Evolutionary conservation across 345 rosid species (phyloP).

Genomic region (Erysimum cheiranthoides): DNA sequence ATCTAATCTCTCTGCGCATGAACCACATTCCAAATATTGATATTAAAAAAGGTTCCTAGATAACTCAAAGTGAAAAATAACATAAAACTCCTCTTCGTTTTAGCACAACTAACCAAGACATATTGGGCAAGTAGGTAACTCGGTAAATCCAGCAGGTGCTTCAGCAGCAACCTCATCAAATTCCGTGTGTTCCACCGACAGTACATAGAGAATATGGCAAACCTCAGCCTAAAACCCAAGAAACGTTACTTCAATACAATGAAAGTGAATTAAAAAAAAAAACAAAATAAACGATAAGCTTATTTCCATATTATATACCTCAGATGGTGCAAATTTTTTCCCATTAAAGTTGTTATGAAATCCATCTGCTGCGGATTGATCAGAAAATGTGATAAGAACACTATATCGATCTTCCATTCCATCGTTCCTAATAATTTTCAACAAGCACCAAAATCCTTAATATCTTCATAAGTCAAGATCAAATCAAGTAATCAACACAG

Average conservation of each 20-base stretch:
- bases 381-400: slow-evolving; percentile 64
- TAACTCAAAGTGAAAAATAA: neutral
- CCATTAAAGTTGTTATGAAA: slow-evolving; percentile 70
- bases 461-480: neutral
- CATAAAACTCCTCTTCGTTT: neutral
- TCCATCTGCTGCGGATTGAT: slow-evolving; percentile 66
- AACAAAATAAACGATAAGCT: neutral
- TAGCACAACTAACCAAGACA: slow-evolving; percentile 70
- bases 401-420: slow-evolving; percentile 93
- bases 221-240: slow-evolving; percentile 69
- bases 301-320: slow-evolving; percentile 52
- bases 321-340: slow-evolving; percentile 72
- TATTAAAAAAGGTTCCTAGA: neutral
- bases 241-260: slow-evolving; percentile 6
- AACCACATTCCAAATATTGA: slow-evolving; percentile 9
- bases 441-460: neutral
- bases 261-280: neutral
- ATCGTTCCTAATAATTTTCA: slow-evolving; percentile 62
- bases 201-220: slow-evolving; percentile 73
- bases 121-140: slow-evolving; percentile 89
- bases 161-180: slow-evolving; percentile 63
- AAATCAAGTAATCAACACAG: neutral
- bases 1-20: slow-evolving; percentile 81
- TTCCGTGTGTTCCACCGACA: slow-evolving; percentile 71
- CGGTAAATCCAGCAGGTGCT: slow-evolving; percentile 69